phyloP scores from a whole-genome alignment of 768 basidiomycete genomes.

The Candolleomyces eurysporus region DNA sequence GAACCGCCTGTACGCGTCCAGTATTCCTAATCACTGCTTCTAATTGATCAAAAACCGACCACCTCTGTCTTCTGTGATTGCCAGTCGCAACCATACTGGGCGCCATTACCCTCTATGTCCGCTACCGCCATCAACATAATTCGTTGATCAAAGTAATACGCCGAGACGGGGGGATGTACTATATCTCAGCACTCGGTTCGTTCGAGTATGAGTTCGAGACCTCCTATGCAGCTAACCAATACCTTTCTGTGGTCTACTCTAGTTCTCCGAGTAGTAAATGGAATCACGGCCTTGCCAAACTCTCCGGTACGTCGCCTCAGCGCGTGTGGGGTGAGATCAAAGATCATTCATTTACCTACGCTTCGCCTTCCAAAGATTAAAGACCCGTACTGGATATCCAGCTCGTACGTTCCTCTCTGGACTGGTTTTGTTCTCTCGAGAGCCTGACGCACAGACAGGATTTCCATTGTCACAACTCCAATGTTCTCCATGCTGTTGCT shows the following conservation, averaged over 20 bases:
- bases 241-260: too few species aligned
- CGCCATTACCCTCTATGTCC: neutral
- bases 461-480: neutral
- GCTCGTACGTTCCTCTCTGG: too few species aligned
- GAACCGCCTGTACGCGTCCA: neutral
- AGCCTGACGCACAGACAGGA: neutral
- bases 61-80: neutral
- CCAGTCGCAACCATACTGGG: neutral
- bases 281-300: too few species aligned
- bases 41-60: too few species aligned
- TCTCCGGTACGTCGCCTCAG: too few species aligned
- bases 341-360: too few species aligned
- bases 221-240: too few species aligned
- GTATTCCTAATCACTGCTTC: neutral
- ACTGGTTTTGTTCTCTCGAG: too few species aligned
- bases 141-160: neutral
- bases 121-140: neutral
- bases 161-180: neutral
- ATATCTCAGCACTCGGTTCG: neutral
- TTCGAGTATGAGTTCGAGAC: neutral
- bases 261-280: too few species aligned
- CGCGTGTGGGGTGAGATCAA: too few species aligned
- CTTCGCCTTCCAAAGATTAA: too few species aligned
- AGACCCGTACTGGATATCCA: neutral
- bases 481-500: neutral